Conservation (phyloP, 805 yeast genomes). For the Kluyveromyces nonfermentans region DNA sequence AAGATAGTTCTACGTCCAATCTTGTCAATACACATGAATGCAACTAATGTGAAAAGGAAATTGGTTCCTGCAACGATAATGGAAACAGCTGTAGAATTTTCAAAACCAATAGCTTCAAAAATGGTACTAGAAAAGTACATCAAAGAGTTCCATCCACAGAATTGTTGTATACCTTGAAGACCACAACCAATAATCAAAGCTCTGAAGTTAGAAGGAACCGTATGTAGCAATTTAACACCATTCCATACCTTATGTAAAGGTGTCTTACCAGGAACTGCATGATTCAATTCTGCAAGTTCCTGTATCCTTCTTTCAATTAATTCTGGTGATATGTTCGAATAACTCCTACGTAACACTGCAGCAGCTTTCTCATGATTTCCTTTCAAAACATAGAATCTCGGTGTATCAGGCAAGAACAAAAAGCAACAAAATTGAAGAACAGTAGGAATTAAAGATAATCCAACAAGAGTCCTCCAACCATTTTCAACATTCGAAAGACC, state of each 20-base stretch:
- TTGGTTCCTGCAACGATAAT: conserved; percentile 91
- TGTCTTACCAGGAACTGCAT: conserved; percentile 38
- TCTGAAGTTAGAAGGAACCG: conserved; percentile 70
- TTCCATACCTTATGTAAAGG: conserved; percentile 46
- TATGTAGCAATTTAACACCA: conserved; percentile 54
- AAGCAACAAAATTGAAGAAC: conserved; percentile 67
- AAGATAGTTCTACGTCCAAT: conserved; percentile 84
- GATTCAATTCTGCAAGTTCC: conserved; percentile 47
- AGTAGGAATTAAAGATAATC: conserved; percentile 83
- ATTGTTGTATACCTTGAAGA: conserved; percentile 92
- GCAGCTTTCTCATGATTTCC: conserved; percentile 58
- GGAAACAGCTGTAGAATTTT: conserved; percentile 88
- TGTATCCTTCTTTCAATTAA: conserved; percentile 57
- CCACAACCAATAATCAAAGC: conserved; percentile 89
- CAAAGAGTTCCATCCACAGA: conserved; percentile 91
- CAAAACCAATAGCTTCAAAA: conserved; percentile 83
- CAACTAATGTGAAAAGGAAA: conserved; percentile 76
- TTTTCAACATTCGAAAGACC: conserved; percentile 62
- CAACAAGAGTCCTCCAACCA: conserved; percentile 93
- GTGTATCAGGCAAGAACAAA: conserved; percentile 88
- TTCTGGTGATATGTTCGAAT: conserved; percentile 52
- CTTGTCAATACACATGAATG: conserved; percentile 76
- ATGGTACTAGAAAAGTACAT: conserved; percentile 94
- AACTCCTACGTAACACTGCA: conserved; percentile 52
- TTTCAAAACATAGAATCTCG: conserved; percentile 75